A percentile compares a stretch with the other conserved stretches of the same genome.
phyloP scores from a whole-genome alignment of 1,139 yeast genomes.

The Trichomonascaceae sp. region DNA sequence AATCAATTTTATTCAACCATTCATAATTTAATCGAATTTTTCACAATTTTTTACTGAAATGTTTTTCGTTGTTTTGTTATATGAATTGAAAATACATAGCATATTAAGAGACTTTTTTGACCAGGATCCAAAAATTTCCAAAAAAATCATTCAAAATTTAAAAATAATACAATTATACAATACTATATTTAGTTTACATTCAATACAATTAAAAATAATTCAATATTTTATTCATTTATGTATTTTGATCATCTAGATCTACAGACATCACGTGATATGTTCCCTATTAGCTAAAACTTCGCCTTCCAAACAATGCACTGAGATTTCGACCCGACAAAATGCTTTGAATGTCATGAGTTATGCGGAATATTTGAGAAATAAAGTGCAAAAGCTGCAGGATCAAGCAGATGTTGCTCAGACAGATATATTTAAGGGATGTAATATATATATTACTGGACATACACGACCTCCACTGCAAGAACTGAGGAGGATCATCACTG shows the following conservation, averaged over 20 bases:
- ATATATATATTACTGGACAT: conserved; percentile 76
- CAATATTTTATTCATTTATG: background rate
- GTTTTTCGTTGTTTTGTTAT: background rate
- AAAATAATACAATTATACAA: too few relatives aligned
- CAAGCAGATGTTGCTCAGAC: conserved; percentile 44
- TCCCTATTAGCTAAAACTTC: background rate
- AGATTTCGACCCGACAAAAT: background rate
- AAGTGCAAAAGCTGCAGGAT: conserved; percentile 59
- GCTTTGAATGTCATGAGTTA: conserved; percentile 33
- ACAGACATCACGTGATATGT: background rate
- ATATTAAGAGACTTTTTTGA: background rate
- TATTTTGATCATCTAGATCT: background rate
- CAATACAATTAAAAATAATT: background rate
- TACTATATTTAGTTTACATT: background rate
- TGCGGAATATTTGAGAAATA: conserved; percentile 60
- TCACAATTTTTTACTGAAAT: too few relatives aligned
- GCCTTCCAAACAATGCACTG: background rate
- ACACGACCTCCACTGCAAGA: conserved; percentile 72
- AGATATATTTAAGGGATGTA: conserved; percentile 53
- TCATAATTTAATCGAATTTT: background rate
- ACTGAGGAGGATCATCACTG: conserved; percentile 61
- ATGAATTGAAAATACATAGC: background rate
- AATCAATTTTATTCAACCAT: background rate
- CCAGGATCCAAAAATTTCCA: background rate
- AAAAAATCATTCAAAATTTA: background rate